Percentiles rank a stretch among this genome's conserved stretches.
These are phyloP conservation scores for Lepiota venenata DNA, from an alignment of 768 basidiomycete species.

Conservation along the genomic window DNA sequence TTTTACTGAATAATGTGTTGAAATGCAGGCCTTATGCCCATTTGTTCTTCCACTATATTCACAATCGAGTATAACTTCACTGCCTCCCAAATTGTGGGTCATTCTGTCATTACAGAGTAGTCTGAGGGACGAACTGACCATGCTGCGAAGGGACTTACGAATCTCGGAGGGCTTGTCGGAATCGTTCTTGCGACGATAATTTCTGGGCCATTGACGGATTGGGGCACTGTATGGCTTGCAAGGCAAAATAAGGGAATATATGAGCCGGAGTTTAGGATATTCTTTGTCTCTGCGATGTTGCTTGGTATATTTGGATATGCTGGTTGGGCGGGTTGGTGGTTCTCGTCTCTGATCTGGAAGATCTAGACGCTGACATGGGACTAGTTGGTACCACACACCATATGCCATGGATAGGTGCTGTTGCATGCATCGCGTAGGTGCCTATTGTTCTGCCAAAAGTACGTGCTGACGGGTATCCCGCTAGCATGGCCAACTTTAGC, in stretches of 20 bases:
- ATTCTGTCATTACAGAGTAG: not conserved
- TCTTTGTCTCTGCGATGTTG: slow-evolving; percentile 39
- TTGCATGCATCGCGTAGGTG: slow-evolving; percentile 31
- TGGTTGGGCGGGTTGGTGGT: slow-evolving; percentile 35
- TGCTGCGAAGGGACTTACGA: slow-evolving; percentile 30
- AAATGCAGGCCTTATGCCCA: slow-evolving; percentile 33
- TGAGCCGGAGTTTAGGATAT: slow-evolving; percentile 43
- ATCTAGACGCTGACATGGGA: not conserved
- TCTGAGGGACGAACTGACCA: not conserved
- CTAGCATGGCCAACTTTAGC: slow-evolving; percentile 40
- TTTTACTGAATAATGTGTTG: not conserved
- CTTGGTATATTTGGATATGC: slow-evolving; percentile 43
- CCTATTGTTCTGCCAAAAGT: not conserved
- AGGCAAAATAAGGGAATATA: slow-evolving; percentile 41
- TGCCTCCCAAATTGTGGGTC: slow-evolving; percentile 35
- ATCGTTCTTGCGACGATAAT: slow-evolving; percentile 35
- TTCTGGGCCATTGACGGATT: slow-evolving; percentile 38
- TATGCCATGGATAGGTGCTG: slow-evolving; percentile 45
- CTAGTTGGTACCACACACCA: slow-evolving; percentile 33
- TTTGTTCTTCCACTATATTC: slow-evolving; percentile 43
- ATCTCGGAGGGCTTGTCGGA: slow-evolving; percentile 39
- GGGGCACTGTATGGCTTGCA: slow-evolving; percentile 39
- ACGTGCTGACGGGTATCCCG: not conserved
- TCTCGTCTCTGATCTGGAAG: not conserved
- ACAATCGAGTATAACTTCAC: slow-evolving; percentile 40